These are phyloP conservation scores for Saccharum spontaneum DNA, from an alignment of 176 grass and related monocot species.

Conservation along the genomic window DNA sequence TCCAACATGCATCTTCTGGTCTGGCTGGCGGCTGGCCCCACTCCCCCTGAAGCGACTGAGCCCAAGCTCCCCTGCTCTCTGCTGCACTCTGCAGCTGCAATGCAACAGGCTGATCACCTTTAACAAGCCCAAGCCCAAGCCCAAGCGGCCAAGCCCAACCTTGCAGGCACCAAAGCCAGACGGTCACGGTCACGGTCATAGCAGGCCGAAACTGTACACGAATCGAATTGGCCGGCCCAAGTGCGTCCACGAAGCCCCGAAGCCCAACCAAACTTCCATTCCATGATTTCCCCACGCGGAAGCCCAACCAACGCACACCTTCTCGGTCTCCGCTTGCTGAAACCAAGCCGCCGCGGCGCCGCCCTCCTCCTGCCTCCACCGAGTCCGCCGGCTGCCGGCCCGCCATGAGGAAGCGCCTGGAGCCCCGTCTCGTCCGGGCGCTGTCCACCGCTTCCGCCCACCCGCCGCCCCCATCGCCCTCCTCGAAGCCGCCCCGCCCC, in stretches of 20 bases:
- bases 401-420: slow-evolving; percentile 30
- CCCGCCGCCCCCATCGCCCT: background rate
- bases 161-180: background rate
- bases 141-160: background rate
- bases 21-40: too few species aligned
- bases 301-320: background rate
- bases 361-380: background rate
- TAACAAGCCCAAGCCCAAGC: background rate
- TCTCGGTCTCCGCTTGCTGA: too few species aligned
- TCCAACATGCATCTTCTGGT: background rate
- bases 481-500: background rate
- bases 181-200: background rate
- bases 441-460: background rate
- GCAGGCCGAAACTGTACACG: background rate
- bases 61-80: too few species aligned
- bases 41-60: background rate
- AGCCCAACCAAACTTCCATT: background rate
- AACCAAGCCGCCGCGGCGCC: background rate
- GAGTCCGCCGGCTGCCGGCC: background rate
- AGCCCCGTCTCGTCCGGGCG: background rate
- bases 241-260: background rate
- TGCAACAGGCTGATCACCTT: background rate
- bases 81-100: background rate
- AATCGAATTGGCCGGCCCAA: background rate
- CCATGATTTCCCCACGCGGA: background rate